Conservation (phyloP, 2,329 filamentous ascomycete species). For the Exserohilum turcica region DNA sequence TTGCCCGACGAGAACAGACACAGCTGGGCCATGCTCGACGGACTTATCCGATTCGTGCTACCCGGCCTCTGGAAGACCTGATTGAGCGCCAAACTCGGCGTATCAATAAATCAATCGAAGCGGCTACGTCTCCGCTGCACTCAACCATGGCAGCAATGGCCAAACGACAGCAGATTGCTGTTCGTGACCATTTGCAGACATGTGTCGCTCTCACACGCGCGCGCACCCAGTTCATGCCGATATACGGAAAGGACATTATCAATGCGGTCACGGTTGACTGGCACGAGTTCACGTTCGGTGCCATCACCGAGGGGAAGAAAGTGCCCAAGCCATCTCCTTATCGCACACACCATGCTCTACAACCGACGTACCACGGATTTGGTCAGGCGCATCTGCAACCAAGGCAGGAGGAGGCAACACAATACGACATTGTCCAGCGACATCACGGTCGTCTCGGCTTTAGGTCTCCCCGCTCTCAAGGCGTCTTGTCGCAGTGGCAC, state of each 20-base stretch:
- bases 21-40: conserved; percentile 59
- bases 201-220: conserved; percentile 81
- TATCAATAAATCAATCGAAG: conserved; percentile 56
- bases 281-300: conserved; percentile 41
- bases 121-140: conserved; percentile 65
- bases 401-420: conserved; percentile 10
- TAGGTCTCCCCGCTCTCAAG: conserved; percentile 33
- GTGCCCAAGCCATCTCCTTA: conserved; percentile 18
- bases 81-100: conserved; percentile 70
- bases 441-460: conserved; percentile 40
- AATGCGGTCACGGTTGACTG: conserved; percentile 69
- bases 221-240: conserved; percentile 76
- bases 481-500: conserved; percentile 66
- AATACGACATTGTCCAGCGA: conserved; percentile 52
- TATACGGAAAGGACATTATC: conserved; percentile 82
- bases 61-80: conserved; percentile 70
- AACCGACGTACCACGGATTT: conserved; percentile 21
- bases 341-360: conserved; percentile 12
- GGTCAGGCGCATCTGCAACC: conserved; percentile 32
- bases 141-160: conserved; percentile 71
- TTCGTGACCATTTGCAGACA: conserved; percentile 74
- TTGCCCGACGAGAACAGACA: conserved; percentile 67
- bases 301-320: conserved; percentile 49
- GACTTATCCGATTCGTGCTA: conserved; percentile 61
- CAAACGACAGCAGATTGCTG: conserved; percentile 71